phyloP scores from a whole-genome alignment of 2,329 filamentous ascomycete genomes.

The Polytolypa hystricis region DNA sequence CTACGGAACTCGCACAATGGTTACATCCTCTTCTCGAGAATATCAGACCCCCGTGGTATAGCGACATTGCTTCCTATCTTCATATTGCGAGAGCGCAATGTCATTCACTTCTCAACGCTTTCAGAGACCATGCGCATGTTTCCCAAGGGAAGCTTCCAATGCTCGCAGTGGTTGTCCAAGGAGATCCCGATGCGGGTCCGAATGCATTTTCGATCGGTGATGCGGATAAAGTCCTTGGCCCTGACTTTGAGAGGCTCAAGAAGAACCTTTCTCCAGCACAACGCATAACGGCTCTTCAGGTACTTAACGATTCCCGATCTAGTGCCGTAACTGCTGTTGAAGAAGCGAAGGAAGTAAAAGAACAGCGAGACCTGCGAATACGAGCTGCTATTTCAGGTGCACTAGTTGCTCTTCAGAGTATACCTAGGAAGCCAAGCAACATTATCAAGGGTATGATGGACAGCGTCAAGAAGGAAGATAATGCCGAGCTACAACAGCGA shows the following conservation, averaged over 20 bases:
- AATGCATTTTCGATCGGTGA: slow-evolving; percentile 81
- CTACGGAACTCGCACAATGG: slow-evolving; percentile 38
- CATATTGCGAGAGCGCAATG: slow-evolving; percentile 87
- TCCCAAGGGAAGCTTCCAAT: slow-evolving; percentile 62
- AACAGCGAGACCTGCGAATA: slow-evolving; percentile 73
- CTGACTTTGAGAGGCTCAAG: slow-evolving; percentile 80
- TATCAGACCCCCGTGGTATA: slow-evolving; percentile 71
- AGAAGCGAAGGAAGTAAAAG: slow-evolving; percentile 69
- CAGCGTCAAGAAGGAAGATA: slow-evolving; percentile 91
- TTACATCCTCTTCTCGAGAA: slow-evolving; percentile 68
- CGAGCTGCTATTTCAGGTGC: slow-evolving; percentile 78
- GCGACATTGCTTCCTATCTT: slow-evolving; percentile 80
- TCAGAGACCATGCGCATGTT: slow-evolving; percentile 82
- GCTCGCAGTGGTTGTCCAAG: slow-evolving; percentile 85
- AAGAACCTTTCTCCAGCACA: slow-evolving; percentile 82
- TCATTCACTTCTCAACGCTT: slow-evolving; percentile 77
- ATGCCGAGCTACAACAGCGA: slow-evolving; percentile 72
- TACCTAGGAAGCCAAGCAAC: slow-evolving; percentile 86
- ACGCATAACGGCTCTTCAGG: slow-evolving; percentile 68
- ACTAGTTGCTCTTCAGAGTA: slow-evolving; percentile 70
- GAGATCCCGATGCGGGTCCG: slow-evolving; percentile 80
- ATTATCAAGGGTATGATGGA: slow-evolving; percentile 98
- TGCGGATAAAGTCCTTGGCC: slow-evolving; percentile 74
- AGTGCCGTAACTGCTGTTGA: slow-evolving; percentile 62
- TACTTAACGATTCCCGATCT: slow-evolving; percentile 64